Evolutionary conservation across 768 basidiomycete species (phyloP), one percentile per base, ranked within the genome.

Genomic region (Hypsizygus marmoreus): DNA sequence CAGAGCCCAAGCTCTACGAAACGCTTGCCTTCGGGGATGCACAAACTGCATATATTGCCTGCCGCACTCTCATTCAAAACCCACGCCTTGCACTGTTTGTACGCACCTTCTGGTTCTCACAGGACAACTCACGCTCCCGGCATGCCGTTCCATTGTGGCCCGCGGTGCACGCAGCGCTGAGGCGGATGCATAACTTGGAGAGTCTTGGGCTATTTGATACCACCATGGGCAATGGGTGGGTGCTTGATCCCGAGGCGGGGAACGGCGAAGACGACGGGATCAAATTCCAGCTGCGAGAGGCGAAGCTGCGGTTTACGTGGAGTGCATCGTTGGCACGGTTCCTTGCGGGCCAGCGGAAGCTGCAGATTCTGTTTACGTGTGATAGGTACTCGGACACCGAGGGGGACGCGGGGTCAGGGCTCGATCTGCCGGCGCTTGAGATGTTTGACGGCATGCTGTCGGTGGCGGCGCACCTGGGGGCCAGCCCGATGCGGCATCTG

Each of bases 301-400:
- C 74, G 4, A 70, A 66, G 19, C 57, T 83, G n/a, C 66, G 68
- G 34, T 68, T 81, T 38, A 51, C 62, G 5, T 84, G 81, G 79
- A 77, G 80, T 52, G 33, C 48, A 0, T 57, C 72, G 36, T 43
- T 77, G 7, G 70, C 73, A 42, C 62, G 64, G 12, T 85, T 84
- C 60, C 63, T 84, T 22, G 64, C 73, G 43, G 60, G 58, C 39
- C 80, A 83, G 56, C 59, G 56, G 10, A 63, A 69, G 23, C 64
- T 84, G 28, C 67, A 58, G 40, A 51, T 45, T 8, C 62, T 83
- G 33, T 68, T 72, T 34, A 49, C 64, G 4, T 52, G 60, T 31
- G 66, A 68, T 35, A 45, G 51, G 6, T 19, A 58, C 25, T 55
- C 57, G 7, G 62, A 62, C 13, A 33, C 45, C 13, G 49, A 24